Evolutionary conservation across 768 basidiomycete species (phyloP).

Genomic region (Boletus coccyginus): DNA sequence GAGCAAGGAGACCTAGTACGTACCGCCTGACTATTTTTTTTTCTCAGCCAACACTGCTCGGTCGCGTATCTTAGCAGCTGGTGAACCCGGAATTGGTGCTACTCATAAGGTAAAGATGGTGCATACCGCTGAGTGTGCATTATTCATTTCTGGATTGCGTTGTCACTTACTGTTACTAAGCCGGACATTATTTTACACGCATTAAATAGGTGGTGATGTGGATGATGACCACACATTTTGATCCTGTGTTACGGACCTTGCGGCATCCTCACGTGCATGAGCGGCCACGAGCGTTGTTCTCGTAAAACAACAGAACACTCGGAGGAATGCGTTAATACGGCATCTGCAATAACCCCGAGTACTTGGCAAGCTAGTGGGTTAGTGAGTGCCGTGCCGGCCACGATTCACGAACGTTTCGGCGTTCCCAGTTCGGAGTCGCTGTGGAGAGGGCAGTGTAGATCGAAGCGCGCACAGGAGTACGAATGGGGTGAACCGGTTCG

Average conservation of each 20-base stretch:
- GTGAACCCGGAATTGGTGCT: neutral
- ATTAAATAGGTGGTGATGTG: conserved; percentile 7
- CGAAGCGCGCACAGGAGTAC: conserved; percentile 6
- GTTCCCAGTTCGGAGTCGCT: conserved; percentile 5
- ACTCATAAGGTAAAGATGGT: neutral
- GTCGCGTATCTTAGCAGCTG: neutral
- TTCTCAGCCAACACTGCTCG: neutral
- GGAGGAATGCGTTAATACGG: conserved; percentile 10
- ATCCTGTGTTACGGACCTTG: neutral
- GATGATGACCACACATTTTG: neutral
- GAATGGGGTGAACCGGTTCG: conserved; percentile 12
- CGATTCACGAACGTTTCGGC: neutral
- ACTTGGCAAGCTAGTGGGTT: neutral
- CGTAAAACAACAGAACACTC: conserved; percentile 6
- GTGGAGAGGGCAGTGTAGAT: conserved; percentile 18
- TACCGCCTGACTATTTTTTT: neutral
- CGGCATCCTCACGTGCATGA: too few relatives aligned
- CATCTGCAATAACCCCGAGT: conserved; percentile 20
- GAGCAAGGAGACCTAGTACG: neutral
- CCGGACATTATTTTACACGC: neutral
- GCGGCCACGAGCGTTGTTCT: neutral
- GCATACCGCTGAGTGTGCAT: neutral
- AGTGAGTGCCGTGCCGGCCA: conserved; percentile 2
- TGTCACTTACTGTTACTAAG: neutral
- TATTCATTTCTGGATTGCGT: conserved; percentile 8